Base-by-base conservation (phyloP, 345 rosid genomes). In the Camelina sativa region DNA sequence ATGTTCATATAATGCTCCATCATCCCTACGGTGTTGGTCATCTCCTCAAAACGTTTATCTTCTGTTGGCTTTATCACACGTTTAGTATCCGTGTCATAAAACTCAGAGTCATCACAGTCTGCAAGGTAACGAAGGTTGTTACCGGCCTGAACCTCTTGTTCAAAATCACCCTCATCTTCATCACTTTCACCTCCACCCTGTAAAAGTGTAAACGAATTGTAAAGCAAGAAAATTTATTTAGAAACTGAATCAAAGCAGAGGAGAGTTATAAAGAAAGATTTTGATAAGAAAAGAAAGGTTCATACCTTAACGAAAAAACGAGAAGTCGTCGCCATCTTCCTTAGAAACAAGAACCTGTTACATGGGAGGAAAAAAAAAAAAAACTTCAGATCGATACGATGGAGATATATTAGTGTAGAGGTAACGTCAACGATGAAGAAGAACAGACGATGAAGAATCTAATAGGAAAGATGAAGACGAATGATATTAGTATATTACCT, bases 1-100 rank as follows among this genome's bases (percentile, higher is more conserved):
- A 92, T 95, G 80, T 92, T 92, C 90, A 92, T 86, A 3, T 92
- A 90, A 77, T 95, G 89, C 84, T 89, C 90, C 85, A 95, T 90
- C 74, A 85, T 86, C 44, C 87, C 97, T 2, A 86, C 84, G 0
- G 92, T 90, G 15, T 80, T 74, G 0, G 68, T 67, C 97, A 94
- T 87, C 87, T 94, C 99, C 59, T 92, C 97, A 50, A 83, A 87
- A 4, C 99, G 84, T 71, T 95, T 95, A 71, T 95, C 99, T 67
- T 92, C 92, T 3, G 96, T 84, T 0, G 99, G 87, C 84, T 88
- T 79, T 43, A 95, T 88, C n/a, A 86, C 89, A 34, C 97, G 87
- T 80, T 84, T 92, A 73, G 72, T 55, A 54, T 40, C 72, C 11
- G 0, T 10, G 13, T 2, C 3, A 43, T 7, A 12, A 13, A 43